Base-by-base conservation (phyloP, 176 grass and related monocot species). In the Bromus sterilis region DNA sequence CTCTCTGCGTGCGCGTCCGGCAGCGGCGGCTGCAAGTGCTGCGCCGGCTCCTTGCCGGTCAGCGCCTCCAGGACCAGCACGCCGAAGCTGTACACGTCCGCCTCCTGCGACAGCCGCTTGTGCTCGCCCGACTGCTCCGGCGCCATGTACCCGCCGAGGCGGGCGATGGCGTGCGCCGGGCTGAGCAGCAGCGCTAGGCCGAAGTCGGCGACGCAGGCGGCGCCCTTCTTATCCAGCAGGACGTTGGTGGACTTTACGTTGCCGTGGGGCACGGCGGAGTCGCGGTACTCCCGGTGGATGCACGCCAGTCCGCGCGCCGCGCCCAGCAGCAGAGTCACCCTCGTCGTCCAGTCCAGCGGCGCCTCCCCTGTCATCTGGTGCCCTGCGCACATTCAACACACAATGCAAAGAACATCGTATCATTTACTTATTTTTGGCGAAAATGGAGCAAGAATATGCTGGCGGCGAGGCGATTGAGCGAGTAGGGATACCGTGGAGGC, bases 171-270 rank as follows among this genome's bases (percentile, higher is more conserved):
- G 44, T 80, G 93, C 1, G 73, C 81, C 1, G 82, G 93, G 33
- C 74, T 91, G 67, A 93, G 87, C 11, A 95, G 85, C 7, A 92
- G 87, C 0, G 93, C 85, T 12, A 95, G 87, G 18, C 89, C 87
- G 37, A 92, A 87, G 86, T 95, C 93, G 25, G 89, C 87, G 15
- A 95, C 59, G 48, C 89, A 73, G 49, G 93, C 93, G 4, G 26
- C 31, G 37, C 87, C 86, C 18, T 90, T 76, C 75, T 69, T 84
- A 79, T 87, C 87, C 46, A 95, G 75, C 39, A 95, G 89, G 61
- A 95, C 83, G 51, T 95, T 95, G 72, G 89, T 63, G 46, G 93
- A 95, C 77, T 95, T 95, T 75, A 95, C 29, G 82, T 92, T 95
- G 75, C 89, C 93, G 35, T 95, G 89, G 49, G 93, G 87, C 4